Conservation (phyloP, 352 stramenopile species). For the Globisporangium perplexum region DNA sequence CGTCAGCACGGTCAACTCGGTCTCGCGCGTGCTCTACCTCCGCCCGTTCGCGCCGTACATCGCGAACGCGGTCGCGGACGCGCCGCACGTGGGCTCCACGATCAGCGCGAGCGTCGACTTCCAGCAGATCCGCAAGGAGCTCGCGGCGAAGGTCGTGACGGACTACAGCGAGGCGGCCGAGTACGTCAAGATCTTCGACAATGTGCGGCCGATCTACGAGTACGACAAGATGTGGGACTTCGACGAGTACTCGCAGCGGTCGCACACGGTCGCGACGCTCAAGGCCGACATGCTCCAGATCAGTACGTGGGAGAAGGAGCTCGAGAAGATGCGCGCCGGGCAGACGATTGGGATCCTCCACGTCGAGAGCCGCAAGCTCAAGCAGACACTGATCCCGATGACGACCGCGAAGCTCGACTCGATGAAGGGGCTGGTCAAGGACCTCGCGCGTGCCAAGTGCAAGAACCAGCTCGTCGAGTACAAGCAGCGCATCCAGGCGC, state of each 20-base stretch:
- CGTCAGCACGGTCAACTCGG: conserved; percentile 83
- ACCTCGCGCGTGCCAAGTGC: conserved; percentile 85
- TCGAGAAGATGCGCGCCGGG: conserved; percentile 91
- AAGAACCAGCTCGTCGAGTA: conserved; percentile 88
- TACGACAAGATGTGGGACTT: conserved; percentile 90
- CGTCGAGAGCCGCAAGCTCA: conserved; percentile 92
- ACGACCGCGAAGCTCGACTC: conserved; percentile 87
- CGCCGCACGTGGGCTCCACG: conserved; percentile 70
- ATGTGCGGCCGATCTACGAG: conserved; percentile 89
- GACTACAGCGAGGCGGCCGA: conserved; percentile 87
- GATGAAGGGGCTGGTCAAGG: conserved; percentile 91
- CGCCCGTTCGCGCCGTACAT: conserved; percentile 82
- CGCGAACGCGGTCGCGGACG: conserved; percentile 53
- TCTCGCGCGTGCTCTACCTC: conserved; percentile 87
- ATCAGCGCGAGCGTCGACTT: conserved; percentile 75
- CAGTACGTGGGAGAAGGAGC: conserved; percentile 90
- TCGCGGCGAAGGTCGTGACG: conserved; percentile 80
- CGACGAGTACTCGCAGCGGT: conserved; percentile 75
- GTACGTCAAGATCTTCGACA: conserved; percentile 92
- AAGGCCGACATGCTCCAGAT: conserved; percentile 91
- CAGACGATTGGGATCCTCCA: conserved; percentile 91
- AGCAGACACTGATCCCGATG: conserved; percentile 91
- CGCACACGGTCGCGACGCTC: conserved; percentile 83
- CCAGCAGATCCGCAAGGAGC: conserved; percentile 55
- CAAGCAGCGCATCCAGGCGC: conserved; percentile 81